These are phyloP conservation scores for Urtica urens DNA, from an alignment of 306 rosid genomes.

Conservation along the genomic window DNA sequence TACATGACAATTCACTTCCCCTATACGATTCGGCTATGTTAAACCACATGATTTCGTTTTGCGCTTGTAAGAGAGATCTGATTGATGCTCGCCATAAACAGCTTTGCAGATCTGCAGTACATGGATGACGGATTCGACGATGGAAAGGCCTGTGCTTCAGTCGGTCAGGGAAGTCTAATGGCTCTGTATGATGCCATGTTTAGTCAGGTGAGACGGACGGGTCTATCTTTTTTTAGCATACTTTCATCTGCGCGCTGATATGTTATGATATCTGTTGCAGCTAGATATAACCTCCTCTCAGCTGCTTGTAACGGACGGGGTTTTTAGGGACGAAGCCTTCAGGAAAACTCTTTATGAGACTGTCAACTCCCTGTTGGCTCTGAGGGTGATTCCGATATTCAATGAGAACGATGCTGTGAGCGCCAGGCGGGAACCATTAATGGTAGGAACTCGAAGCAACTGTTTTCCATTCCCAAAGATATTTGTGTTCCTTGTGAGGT, in stretches of 20 bases:
- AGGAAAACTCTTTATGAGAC: conserved; percentile 73
- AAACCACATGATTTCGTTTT: not conserved
- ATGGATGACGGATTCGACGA: conserved; percentile 63
- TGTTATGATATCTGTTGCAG: conserved; percentile 32
- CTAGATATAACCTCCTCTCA: conserved; percentile 90
- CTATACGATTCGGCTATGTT: not conserved
- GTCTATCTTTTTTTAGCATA: not conserved
- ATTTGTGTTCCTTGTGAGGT: not conserved
- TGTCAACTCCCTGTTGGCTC: conserved; percentile 40
- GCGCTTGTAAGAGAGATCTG: not conserved
- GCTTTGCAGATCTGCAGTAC: conserved; percentile 79
- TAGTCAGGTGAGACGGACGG: conserved; percentile 45
- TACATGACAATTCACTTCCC: not conserved
- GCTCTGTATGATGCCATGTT: conserved; percentile 91
- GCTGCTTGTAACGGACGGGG: conserved; percentile 80
- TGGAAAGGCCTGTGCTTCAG: conserved; percentile 92
- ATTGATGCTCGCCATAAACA: conserved; percentile 16
- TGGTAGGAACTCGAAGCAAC: conserved; percentile 49
- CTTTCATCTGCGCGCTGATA: conserved; percentile 16
- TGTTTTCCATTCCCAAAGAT: conserved; percentile 2
- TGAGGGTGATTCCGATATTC: conserved; percentile 78
- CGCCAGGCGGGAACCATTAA: conserved; percentile 70
- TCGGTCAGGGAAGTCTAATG: conserved; percentile 93
- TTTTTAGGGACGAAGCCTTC: conserved; percentile 53
- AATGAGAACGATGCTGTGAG: conserved; percentile 93